Evolutionary conservation across 2,329 filamentous ascomycete species (phyloP).

Genomic region (Talaromyces marneffei): DNA sequence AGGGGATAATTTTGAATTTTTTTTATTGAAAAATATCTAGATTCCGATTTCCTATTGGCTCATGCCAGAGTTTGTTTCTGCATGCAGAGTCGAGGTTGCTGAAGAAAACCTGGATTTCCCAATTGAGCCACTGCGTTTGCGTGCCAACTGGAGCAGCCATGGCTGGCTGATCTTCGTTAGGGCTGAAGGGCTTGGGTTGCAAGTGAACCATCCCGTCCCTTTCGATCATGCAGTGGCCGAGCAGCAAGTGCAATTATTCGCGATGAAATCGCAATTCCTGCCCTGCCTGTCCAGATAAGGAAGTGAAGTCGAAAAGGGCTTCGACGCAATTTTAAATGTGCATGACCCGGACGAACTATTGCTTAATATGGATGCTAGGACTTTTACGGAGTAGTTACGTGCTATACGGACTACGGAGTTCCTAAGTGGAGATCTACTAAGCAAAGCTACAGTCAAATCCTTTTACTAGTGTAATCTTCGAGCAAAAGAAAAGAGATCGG

Average conservation of each 20-base stretch:
- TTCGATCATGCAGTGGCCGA: neutral
- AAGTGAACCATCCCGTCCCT: neutral
- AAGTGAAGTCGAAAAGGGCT: neutral
- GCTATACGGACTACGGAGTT: too few species aligned
- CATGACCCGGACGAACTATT: neutral
- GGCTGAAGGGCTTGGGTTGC: neutral
- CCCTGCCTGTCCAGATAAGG: neutral
- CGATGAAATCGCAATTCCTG: neutral
- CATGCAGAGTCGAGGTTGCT: neutral
- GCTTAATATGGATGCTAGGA: neutral
- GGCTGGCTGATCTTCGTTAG: slow-evolving; percentile 6
- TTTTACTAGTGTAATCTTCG: too few species aligned
- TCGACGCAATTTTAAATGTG: neutral
- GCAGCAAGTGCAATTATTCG: neutral
- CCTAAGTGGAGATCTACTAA: neutral
- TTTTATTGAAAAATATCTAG: neutral
- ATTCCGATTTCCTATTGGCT: neutral
- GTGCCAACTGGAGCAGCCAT: neutral
- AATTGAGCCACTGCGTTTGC: neutral
- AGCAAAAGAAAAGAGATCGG: neutral
- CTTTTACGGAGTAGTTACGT: neutral
- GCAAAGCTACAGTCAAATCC: too few species aligned
- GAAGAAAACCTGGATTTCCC: neutral
- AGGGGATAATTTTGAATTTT: neutral
- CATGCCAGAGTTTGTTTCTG: neutral